These are phyloP conservation scores for Domatiomyces globalis DNA, from an alignment of 2,329 filamentous ascomycete genomes.

Conservation along the genomic window DNA sequence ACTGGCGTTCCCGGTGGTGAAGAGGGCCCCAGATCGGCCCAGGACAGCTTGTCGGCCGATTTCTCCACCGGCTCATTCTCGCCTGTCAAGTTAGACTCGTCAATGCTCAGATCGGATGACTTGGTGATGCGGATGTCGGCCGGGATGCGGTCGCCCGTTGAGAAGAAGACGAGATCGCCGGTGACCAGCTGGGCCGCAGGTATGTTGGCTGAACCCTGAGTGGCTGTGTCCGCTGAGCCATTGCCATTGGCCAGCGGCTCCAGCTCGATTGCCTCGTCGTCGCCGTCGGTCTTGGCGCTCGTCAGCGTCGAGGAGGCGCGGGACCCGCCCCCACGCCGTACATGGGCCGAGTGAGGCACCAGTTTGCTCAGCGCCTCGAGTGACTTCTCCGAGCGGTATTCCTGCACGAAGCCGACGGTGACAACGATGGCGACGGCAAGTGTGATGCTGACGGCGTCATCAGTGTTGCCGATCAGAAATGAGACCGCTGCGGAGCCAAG, in stretches of 20 bases:
- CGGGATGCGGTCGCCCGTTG: constrained; percentile 89
- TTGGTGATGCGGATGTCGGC: constrained; percentile 91
- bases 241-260: constrained; percentile 34
- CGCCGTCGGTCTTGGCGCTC: constrained; percentile 7
- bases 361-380: constrained; percentile 87
- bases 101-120: constrained; percentile 78
- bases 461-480: constrained; percentile 78
- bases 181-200: constrained; percentile 78
- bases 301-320: background rate
- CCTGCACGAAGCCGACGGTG: constrained; percentile 87
- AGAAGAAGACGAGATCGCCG: constrained; percentile 84
- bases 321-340: constrained; percentile 47
- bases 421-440: constrained; percentile 95
- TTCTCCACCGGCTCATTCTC: constrained; percentile 90
- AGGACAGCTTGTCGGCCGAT: constrained; percentile 46
- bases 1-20: constrained; percentile 40
- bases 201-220: constrained; percentile 59
- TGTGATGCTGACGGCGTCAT: constrained; percentile 90
- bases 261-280: constrained; percentile 34
- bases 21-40: constrained; percentile 20
- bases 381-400: constrained; percentile 95
- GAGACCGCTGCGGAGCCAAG: constrained; percentile 79
- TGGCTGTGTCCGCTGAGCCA: constrained; percentile 42
- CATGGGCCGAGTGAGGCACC: constrained; percentile 86
- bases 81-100: constrained; percentile 91